These are phyloP conservation scores for Rhododendron ferrugineum DNA, from an alignment of 148 eudicot species.

Conservation along the genomic window DNA sequence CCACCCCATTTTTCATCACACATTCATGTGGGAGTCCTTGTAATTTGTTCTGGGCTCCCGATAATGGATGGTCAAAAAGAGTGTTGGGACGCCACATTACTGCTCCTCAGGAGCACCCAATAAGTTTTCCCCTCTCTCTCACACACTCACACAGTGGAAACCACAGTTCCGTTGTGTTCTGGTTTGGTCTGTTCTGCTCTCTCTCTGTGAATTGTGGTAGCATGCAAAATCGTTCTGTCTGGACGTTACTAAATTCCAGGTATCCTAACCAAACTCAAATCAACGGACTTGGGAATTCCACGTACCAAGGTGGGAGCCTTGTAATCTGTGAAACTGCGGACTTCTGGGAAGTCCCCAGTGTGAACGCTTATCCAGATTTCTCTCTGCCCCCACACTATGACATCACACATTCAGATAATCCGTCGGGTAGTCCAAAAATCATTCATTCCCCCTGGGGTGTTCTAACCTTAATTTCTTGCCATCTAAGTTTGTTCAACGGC, in stretches of 20 bases:
- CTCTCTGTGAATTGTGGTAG: neutral
- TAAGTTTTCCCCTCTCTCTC: too few relatives aligned
- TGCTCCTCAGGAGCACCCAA: too few relatives aligned
- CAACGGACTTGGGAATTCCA: constrained; percentile 1
- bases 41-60: too few relatives aligned
- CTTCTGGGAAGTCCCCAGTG: neutral
- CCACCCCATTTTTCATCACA: too few relatives aligned
- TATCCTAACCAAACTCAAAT: neutral
- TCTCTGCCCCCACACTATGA: neutral
- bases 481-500: neutral
- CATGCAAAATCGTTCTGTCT: neutral
- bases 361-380: neutral
- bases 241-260: neutral
- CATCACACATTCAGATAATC: neutral
- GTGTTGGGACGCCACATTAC: too few relatives aligned
- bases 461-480: neutral
- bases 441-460: too few relatives aligned
- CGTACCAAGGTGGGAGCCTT: neutral
- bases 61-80: too few relatives aligned
- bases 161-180: neutral
- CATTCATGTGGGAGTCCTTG: too few relatives aligned
- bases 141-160: neutral
- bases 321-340: neutral
- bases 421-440: neutral
- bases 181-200: neutral